Evolutionary conservation across 148 eudicot genomes (phyloP).

Genomic region (Rhododendron ovatum): DNA sequence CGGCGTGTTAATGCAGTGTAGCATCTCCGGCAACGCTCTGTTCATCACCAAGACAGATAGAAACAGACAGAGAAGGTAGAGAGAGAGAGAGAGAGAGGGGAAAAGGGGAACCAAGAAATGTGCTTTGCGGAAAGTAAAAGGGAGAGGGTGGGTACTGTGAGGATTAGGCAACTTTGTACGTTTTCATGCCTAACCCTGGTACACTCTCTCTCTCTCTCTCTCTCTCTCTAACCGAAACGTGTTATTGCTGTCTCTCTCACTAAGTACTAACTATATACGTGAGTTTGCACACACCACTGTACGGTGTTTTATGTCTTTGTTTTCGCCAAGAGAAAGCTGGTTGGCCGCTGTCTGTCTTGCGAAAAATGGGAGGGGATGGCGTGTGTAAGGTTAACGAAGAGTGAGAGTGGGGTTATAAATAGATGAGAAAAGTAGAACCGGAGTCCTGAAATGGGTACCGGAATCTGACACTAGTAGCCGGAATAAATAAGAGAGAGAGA

Average conservation of each 20-base stretch:
- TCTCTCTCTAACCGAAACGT: constrained; percentile 5
- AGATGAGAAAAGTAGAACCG: constrained; percentile 13
- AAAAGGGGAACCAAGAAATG: not conserved
- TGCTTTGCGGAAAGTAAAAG: constrained; percentile 9
- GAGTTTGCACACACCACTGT: not conserved
- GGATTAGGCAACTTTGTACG: constrained; percentile 13
- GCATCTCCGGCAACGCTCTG: constrained; percentile 40
- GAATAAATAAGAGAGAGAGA: constrained; percentile 22
- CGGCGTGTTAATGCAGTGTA: constrained; percentile 29
- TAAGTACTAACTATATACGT: not conserved
- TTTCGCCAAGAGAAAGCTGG: not conserved
- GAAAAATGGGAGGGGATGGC: not conserved
- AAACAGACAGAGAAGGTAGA: not conserved
- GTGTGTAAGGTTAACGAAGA: constrained; percentile 1
- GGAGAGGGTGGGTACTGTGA: not conserved
- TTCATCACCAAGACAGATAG: constrained; percentile 25
- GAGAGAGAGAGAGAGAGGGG: constrained; percentile 4
- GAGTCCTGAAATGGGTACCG: constrained; percentile 23
- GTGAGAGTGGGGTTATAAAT: constrained; percentile 17
- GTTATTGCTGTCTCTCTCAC: constrained; percentile 2
- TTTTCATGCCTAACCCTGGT: constrained; percentile 16
- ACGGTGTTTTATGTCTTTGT: not conserved
- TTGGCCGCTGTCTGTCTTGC: constrained; percentile 16
- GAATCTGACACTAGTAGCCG: constrained; percentile 15
- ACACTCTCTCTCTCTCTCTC: not conserved